These are phyloP conservation scores for Pseudomonodictys pantanalensis DNA, from an alignment of 495 filamentous ascomycete genomes.

Conservation along the genomic window DNA sequence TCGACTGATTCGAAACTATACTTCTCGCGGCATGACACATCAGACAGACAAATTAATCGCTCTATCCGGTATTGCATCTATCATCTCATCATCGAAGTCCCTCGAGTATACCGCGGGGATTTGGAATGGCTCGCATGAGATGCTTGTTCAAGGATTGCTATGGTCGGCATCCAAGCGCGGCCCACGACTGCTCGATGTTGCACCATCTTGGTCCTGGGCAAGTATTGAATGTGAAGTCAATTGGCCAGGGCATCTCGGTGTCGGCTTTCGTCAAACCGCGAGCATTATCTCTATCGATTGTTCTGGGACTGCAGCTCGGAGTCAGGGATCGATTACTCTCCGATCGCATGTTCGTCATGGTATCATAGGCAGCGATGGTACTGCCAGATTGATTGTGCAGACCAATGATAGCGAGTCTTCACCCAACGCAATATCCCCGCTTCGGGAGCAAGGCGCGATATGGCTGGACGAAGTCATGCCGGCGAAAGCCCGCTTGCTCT, in stretches of 20 bases:
- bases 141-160: slow-evolving; percentile 1
- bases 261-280: slow-evolving; percentile 1
- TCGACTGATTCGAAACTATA: background rate
- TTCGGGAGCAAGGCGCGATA: background rate
- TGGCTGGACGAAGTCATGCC: slow-evolving; percentile 1
- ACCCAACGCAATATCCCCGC: background rate
- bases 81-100: background rate
- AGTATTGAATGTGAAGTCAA: background rate
- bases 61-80: background rate
- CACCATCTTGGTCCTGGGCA: slow-evolving; percentile 5
- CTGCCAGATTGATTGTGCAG: background rate
- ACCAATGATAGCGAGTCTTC: background rate
- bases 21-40: slow-evolving; percentile 1
- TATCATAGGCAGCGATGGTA: slow-evolving; percentile 1
- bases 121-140: slow-evolving; percentile 6
- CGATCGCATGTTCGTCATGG: background rate
- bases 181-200: slow-evolving; percentile 1
- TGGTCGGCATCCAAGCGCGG: background rate
- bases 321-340: background rate
- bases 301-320: background rate
- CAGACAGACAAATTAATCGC: slow-evolving; percentile 1
- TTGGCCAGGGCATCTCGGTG: slow-evolving; percentile 2
- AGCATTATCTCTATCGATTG: background rate
- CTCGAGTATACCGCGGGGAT: slow-evolving; percentile 2
- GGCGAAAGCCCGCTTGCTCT: background rate